phyloP scores from a whole-genome alignment of 2,329 filamentous ascomycete genomes.

The Pseudogymnoascus sp. region DNA sequence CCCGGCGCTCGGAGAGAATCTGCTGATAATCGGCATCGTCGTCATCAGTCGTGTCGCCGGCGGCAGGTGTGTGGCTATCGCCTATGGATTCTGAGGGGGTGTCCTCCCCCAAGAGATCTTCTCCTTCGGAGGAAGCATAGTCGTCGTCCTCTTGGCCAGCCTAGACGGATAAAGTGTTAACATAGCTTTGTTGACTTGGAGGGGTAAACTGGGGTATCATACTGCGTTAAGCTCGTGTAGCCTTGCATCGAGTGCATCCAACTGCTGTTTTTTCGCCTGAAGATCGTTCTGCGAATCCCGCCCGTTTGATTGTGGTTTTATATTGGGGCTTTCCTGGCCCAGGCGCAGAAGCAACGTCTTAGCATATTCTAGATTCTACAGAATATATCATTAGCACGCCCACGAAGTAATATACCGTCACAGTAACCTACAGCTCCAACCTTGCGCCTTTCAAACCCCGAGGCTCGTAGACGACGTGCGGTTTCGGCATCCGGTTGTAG shows the following conservation, averaged over 20 bases:
- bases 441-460: constrained; percentile 58
- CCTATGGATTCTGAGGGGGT: constrained; percentile 44
- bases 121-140: constrained; percentile 38
- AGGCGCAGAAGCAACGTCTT: constrained; percentile 59
- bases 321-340: constrained; percentile 57
- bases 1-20: constrained; percentile 1
- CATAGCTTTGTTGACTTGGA: constrained; percentile 16
- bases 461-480: constrained; percentile 48
- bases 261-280: constrained; percentile 53
- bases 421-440: constrained; percentile 41
- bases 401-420: neutral
- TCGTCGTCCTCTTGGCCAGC: constrained; percentile 16
- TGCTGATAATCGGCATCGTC: constrained; percentile 10
- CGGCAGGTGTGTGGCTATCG: constrained; percentile 37
- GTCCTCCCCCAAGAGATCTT: constrained; percentile 49
- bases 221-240: constrained; percentile 62
- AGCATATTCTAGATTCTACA: constrained; percentile 64
- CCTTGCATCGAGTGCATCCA: constrained; percentile 58
- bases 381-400: neutral
- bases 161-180: constrained; percentile 8
- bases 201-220: neutral
- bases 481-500: constrained; percentile 53
- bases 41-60: constrained; percentile 13
- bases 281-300: constrained; percentile 57
- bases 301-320: constrained; percentile 50